Conservation (phyloP, 2,329 filamentous ascomycete species). For the Arthrobotrys sinensis region DNA sequence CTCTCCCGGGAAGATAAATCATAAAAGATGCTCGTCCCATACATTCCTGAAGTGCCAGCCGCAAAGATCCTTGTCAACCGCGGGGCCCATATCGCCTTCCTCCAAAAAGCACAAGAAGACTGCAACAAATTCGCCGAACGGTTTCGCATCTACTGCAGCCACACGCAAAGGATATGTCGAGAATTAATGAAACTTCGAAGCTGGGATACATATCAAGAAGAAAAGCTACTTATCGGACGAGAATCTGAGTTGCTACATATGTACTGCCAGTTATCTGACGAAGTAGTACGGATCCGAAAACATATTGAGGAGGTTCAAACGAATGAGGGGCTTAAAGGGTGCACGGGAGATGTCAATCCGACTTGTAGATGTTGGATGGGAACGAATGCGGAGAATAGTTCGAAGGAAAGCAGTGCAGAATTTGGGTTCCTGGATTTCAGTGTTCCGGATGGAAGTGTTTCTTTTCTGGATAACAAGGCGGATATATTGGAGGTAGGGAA, state of each 20-base stretch:
- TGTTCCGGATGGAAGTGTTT: neutral
- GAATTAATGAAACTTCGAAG: neutral
- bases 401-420: neutral
- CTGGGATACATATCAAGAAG: conserved; percentile 14
- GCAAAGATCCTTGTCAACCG: neutral
- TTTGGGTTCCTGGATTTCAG: neutral
- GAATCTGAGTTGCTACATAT: conserved; percentile 14
- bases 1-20: too few species aligned
- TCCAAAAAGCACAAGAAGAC: neutral
- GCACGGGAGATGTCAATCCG: neutral
- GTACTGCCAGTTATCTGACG: conserved; percentile 20
- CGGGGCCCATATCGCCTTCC: neutral
- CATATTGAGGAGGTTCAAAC: neutral
- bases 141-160: conserved; percentile 8
- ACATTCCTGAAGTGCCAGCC: neutral
- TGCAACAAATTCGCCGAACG: conserved; percentile 19
- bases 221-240: neutral
- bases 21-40: neutral
- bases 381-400: neutral
- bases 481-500: conserved; percentile 5
- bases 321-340: neutral
- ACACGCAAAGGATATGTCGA: conserved; percentile 1
- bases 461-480: conserved; percentile 17
- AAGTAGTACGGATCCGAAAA: conserved; percentile 3
- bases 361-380: conserved; percentile 14